Percentiles rank a stretch among this genome's conserved stretches.
Evolutionary conservation across 768 basidiomycete species (phyloP).

Genomic region (Panaeolus papilionaceus): DNA sequence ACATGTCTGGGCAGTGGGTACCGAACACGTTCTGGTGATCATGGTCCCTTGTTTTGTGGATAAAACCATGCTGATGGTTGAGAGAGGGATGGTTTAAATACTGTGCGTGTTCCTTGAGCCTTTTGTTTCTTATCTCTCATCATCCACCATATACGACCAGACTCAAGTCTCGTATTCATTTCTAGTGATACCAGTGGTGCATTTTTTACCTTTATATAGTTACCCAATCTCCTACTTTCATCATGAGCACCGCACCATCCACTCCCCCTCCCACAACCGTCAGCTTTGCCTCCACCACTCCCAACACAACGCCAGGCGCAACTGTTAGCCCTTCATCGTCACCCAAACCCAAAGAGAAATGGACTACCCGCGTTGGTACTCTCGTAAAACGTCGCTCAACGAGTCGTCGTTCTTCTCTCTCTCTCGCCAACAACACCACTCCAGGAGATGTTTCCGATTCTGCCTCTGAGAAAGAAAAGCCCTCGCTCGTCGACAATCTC

Average conservation of each 20-base stretch:
- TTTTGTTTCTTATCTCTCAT: slow-evolving; percentile 10
- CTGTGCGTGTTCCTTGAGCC: neutral
- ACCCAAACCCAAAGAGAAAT: neutral
- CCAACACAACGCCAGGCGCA: neutral
- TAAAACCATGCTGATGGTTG: neutral
- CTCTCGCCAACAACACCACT: neutral
- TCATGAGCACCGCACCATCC: neutral
- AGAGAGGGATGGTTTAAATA: neutral
- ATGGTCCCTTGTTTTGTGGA: neutral
- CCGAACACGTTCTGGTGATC: neutral
- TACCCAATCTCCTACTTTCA: neutral
- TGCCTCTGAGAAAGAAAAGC: neutral
- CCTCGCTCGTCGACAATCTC: neutral
- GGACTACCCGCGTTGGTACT: neutral
- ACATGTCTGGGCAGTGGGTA: slow-evolving; percentile 1
- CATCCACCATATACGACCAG: neutral
- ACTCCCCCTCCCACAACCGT: neutral
- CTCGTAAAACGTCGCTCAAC: neutral
- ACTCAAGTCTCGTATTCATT: too few relatives aligned
- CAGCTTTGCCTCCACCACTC: neutral
- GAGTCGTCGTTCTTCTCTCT: neutral
- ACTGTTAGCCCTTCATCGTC: neutral
- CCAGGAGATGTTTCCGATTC: neutral
- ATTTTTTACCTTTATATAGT: neutral
- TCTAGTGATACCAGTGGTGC: too few relatives aligned